Evolutionary conservation across 1,139 yeast species (phyloP), one percentile per base, ranked within the genome.

Genomic region (Lodderomyces parapsilosis): DNA sequence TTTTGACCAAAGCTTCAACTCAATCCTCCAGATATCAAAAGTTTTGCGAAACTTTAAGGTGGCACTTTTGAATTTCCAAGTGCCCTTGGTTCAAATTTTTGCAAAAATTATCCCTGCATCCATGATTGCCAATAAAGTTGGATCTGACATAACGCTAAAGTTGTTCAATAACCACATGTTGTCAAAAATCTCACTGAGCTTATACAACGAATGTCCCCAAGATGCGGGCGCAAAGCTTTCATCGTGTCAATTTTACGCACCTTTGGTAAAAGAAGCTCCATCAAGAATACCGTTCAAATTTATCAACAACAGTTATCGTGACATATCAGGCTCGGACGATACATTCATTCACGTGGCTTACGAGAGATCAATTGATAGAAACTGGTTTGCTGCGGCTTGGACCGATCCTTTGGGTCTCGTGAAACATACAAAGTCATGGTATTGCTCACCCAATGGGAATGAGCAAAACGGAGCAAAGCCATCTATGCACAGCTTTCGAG

Each of bases 331-430:
- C 35, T 60, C 60, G 31, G 91, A 88, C 51, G 96, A 90, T 56
- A 74, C 86, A 1, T 86, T 83, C 51, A 68, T 93, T 32, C 98
- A 91, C 58, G 71, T 93, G 23, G 91, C 96, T 0, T 93, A 90
- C 55, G 89, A 90, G 30, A 62, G 95, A 42, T 86, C 96, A 0
- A 71, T 78, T 4, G 96, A 91, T 57, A 82, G 80, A 49, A 80
- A 78, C 45, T 91, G 97, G 96, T 72, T 89, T 39, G 80, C 84
- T 22, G 95, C 89, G 0, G 85, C 96, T 0, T 89, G 97, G 95
- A 76, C 95, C 0, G 96, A 91, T 57, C 93, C 93, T 41, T 74
- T 77, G 55, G 96, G 96, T 0, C 70, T 71, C 8, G 73, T 80
- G 6, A 78, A 83, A 7, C 73, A 73, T 44, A 76, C 83, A 1